Evolutionary conservation across 495 filamentous ascomycete genomes (phyloP), one percentile per base, ranked within the genome.

Genomic region (Podospora pseudocomata): DNA sequence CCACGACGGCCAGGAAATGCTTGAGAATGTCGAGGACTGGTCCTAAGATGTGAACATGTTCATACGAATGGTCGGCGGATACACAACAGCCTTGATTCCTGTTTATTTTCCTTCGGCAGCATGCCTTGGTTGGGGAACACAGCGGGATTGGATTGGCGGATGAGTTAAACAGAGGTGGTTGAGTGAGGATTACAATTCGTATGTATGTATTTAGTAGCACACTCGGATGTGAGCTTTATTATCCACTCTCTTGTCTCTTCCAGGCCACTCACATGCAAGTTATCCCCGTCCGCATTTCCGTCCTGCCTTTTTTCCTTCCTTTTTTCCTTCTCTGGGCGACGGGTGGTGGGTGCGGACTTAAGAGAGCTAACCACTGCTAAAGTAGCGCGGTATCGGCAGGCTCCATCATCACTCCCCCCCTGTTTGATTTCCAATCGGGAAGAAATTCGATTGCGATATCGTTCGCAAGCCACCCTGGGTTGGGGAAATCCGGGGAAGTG

Each of bases 221-320:
- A 49, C 13, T 49, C 39, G 39, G 13, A 49, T 49, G 39, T 18
- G 39, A 49, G 39, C 39, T 23, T 23, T 23, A 23, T 7, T 49
- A 49, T 49, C 39, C 39, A 13, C 39, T 11, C 15, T 11, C 15
- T 16, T 49, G 13, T 49, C 39, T 49, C 15, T 49, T 2, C 39
- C 7, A 49, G 39, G 13, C 39, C 39, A 49, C 39, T 49, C 39
- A 49, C 39, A 49, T 49, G 39, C 39, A 49, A 13, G 39, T 58
- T 58, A 58, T 58, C 55, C 55, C 55, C 55, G 55, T 20, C 55
- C 6, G 55, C n/a, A 58, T 58, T 58, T 58, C 55, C 55, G 55
- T 58, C 23, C 55, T 20, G 16, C 15, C 55, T 58, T 26, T 26
- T 26, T 3, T 56, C 4, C 54, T 18, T 58, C 55, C 55, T 26